Evolutionary conservation across 345 rosid genomes (phyloP).

Genomic region (Salix suchowensis): DNA sequence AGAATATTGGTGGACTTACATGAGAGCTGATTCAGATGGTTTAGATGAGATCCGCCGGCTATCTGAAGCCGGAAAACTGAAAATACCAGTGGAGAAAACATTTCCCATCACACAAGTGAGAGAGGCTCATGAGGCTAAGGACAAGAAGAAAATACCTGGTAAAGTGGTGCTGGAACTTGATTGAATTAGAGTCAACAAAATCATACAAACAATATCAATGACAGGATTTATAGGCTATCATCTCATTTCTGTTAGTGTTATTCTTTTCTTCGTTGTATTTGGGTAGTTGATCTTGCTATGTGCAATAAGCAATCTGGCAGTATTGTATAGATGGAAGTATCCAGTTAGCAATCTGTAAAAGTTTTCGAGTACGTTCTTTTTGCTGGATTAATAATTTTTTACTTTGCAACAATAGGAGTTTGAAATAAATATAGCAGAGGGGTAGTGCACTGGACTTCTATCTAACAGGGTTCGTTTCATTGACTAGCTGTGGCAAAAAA

Average conservation of each 20-base stretch:
- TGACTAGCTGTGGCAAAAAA: too few species aligned
- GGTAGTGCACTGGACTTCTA: too few species aligned
- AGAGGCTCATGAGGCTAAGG: slow-evolving; percentile 91
- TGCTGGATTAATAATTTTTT: background rate
- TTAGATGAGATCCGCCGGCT: slow-evolving; percentile 63
- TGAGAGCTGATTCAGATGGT: slow-evolving; percentile 95
- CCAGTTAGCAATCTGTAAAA: slow-evolving; percentile 24
- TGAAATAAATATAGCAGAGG: too few species aligned
- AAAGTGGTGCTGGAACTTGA: slow-evolving; percentile 83
- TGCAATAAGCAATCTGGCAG: background rate
- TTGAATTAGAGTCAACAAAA: slow-evolving; percentile 19
- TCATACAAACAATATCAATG: background rate
- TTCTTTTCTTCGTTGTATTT: background rate
- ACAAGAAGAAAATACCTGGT: slow-evolving; percentile 57
- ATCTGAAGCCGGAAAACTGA: slow-evolving; percentile 69
- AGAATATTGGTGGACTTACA: slow-evolving; percentile 84
- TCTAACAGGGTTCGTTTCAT: too few species aligned
- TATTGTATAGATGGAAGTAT: slow-evolving; percentile 10
- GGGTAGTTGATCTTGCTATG: background rate
- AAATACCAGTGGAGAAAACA: slow-evolving; percentile 76
- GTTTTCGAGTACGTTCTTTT: slow-evolving; percentile 13
- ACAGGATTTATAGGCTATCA: background rate
- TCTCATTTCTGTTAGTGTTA: slow-evolving; percentile 1
- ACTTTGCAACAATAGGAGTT: background rate
- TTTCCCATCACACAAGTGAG: slow-evolving; percentile 64